Base-by-base conservation (phyloP, 2,329 filamentous ascomycete genomes). In the Fonsecaea nubica region DNA sequence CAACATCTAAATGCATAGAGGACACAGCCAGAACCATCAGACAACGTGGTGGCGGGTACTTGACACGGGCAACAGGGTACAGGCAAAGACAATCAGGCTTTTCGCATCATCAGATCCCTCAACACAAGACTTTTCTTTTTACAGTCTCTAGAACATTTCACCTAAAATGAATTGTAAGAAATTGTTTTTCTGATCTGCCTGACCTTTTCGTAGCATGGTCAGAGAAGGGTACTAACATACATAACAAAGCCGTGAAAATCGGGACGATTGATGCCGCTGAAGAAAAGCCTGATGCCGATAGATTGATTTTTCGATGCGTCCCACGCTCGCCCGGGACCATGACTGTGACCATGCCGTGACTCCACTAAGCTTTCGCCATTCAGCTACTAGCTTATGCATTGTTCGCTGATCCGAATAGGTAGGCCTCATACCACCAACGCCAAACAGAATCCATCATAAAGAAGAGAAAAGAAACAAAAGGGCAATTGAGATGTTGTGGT, bases 191-290 rank as follows among this genome's bases (percentile, higher is more conserved):
- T 71, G 59, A 66, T 72, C 67, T 71, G 64, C 66, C 68, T 66
- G 67, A 64, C 67, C 61, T 45, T 53, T 50, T 40, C 61, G 66
- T 66, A 66, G 50, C 45, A 53, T 63, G 59, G 65, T 57, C 66
- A 66, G 58, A 56, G 62, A 67, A 67, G 80, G 80, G 81, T 78
- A 79, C 81, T 82, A 82, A 82, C 80, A 77, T 82, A 82, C 80
- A 82, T 81, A 76, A 74, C 63, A 68, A 65, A 65, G 58, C 63
- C 65, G 62, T 70, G 64, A 64, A 77, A 66, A 50, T 63, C 25
- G 75, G 74, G 77, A 78, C 76, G 71, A 62, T 75, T 72, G 70
- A 74, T 73, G 75, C 71, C 74, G 74, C 74, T 73, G 69, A 67
- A 69, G 55, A 62, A 74, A 75, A 75, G 75, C 74, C 75, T 74